Evolutionary conservation across 257 asterid genomes (phyloP), one percentile per base, ranked within the genome.

Genomic region (Ajuga chamaepitys): DNA sequence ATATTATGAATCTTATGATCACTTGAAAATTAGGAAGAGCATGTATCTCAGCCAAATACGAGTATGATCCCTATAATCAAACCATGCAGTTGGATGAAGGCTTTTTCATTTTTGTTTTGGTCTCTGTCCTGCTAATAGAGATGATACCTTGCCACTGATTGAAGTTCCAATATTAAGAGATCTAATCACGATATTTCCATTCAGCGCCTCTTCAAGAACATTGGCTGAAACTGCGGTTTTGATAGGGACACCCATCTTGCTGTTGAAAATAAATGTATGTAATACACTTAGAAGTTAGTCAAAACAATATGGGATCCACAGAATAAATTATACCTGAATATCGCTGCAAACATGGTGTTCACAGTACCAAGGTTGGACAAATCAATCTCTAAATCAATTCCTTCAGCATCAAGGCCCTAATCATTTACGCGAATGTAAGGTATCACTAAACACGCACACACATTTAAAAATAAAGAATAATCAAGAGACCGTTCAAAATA

Each of bases 381-480:
- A 82, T 94, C 99, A 73, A 94, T 82, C 79, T 94, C 99, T 98
- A 94, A 85, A 76, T 94, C 99, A 95, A 94, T 77, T 78, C 98
- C 98, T 73, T 94, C 99, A 51, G 94, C 80, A 34, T 90, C 99
- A 78, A 94, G 85, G 66, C 95, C 96, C 98, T 89, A 67, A 48
- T 57, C 22, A 70, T 48, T 62, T 62, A 70, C 57, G 76, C 72
- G 11, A 47, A 5, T n/a, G 58, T 34, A n/a, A 80, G 70, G 75
- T 54, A 58, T 41, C 60, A 61, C 60, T 0, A 41, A 3, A 60
- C 5, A 41, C 4, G 3, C 25, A 25, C 28, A 66, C 10, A 50
- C 25, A 26, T 37, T 56, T 7, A 12, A 20, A 8, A 28, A 20
- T 54, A 2, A 11, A 34, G 52, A 48, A 61, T 1, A 11, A 34